These are phyloP conservation scores for Pycnococcus provasolii DNA, from an alignment of 139 green algal genomes.

Conservation along the genomic window DNA sequence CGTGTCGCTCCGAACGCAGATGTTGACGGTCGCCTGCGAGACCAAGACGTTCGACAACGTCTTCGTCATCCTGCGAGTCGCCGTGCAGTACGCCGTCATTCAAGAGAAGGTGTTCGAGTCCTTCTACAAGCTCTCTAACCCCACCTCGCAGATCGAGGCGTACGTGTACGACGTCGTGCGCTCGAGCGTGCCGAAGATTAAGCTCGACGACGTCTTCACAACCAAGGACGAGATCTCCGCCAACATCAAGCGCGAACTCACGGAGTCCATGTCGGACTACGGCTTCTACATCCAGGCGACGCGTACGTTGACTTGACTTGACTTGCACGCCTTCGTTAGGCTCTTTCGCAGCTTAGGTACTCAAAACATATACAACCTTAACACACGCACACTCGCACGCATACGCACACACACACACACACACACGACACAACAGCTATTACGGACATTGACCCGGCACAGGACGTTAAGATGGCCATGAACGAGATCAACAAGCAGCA, in stretches of 20 bases:
- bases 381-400: no score
- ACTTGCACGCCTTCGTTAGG: no score
- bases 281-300: conserved; percentile 44
- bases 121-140: conserved; percentile 59
- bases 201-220: conserved; percentile 39
- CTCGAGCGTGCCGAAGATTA: conserved; percentile 49
- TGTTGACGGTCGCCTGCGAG: conserved; percentile 59
- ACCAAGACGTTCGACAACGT: conserved; percentile 72
- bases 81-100: conserved; percentile 60
- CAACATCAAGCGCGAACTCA: conserved; percentile 54
- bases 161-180: conserved; percentile 62
- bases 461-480: conserved; percentile 54
- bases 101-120: conserved; percentile 49
- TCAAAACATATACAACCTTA: no score
- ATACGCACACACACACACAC: no score
- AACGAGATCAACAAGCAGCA: conserved; percentile 79
- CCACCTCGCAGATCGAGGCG: conserved; percentile 32
- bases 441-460: no score
- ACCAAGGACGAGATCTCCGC: conserved; percentile 80
- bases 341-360: no score
- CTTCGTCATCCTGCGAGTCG: conserved; percentile 62
- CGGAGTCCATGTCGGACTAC: conserved; percentile 63
- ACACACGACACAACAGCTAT: no score
- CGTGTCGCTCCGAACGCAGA: conserved; percentile 53
- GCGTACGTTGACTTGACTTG: no score